phyloP scores from a whole-genome alignment of 306 rosid genomes.

The Acacia melanoxylon region DNA sequence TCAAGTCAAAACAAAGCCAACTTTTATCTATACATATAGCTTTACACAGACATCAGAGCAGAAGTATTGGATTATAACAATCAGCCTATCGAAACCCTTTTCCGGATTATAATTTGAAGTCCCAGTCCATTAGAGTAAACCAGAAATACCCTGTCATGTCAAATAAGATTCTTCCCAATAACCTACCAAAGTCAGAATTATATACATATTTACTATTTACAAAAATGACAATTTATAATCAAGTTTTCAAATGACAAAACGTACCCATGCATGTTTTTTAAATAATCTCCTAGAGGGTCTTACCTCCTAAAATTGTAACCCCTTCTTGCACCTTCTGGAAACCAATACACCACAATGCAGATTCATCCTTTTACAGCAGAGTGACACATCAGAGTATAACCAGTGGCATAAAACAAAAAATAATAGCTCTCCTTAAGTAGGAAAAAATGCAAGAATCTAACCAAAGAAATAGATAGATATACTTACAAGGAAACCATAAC shows the following conservation, averaged over 20 bases:
- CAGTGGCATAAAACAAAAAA: slow-evolving; percentile 26
- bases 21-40: neutral
- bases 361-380: slow-evolving; percentile 58
- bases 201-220: neutral
- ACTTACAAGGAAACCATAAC: slow-evolving; percentile 58
- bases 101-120: neutral
- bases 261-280: neutral
- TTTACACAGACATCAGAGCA: neutral
- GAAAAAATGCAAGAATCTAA: slow-evolving; percentile 4
- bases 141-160: slow-evolving; percentile 13
- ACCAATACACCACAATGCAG: slow-evolving; percentile 84
- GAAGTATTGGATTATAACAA: neutral
- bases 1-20: slow-evolving; percentile 8
- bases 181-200: slow-evolving; percentile 5
- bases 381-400: slow-evolving; percentile 20
- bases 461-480: slow-evolving; percentile 19
- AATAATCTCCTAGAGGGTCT: slow-evolving; percentile 28
- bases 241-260: neutral
- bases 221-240: slow-evolving; percentile 16
- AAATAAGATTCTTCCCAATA: neutral
- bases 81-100: neutral
- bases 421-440: slow-evolving; percentile 12
- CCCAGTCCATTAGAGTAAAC: neutral
- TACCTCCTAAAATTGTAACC: slow-evolving; percentile 87
- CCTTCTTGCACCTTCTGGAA: slow-evolving; percentile 81